These are phyloP conservation scores for Aspergillus quadrilineatus DNA, from an alignment of 2,329 filamentous ascomycete species.

Conservation along the genomic window DNA sequence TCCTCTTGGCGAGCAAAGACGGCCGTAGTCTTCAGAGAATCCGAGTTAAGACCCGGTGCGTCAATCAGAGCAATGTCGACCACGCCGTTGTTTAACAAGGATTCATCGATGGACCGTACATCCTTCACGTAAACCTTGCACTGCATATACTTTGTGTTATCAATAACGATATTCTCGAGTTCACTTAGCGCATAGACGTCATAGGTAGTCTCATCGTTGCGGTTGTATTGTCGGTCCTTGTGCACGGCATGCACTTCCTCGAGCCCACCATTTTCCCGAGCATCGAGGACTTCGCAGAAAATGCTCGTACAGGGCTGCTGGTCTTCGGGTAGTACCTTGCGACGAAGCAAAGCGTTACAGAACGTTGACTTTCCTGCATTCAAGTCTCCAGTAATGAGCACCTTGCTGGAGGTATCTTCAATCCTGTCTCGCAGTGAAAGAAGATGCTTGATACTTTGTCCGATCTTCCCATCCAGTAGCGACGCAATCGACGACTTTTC, in stretches of 20 bases:
- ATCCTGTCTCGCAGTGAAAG: constrained; percentile 85
- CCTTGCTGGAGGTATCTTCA: constrained; percentile 95
- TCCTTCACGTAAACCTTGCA: constrained; percentile 98
- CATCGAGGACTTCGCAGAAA: constrained; percentile 95
- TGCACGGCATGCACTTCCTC: constrained; percentile 97
- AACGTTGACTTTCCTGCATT: constrained; percentile 99
- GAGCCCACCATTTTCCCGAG: constrained; percentile 81
- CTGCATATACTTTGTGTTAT: constrained; percentile 84
- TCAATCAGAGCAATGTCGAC: constrained; percentile 98
- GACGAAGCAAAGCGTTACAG: constrained; percentile 90
- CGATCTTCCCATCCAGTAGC: constrained; percentile 88
- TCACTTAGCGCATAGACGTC: constrained; percentile 77
- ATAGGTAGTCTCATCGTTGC: constrained; percentile 91
- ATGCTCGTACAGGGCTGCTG: constrained; percentile 98
- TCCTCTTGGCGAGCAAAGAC: constrained; percentile 97
- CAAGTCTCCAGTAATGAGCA: constrained; percentile 89
- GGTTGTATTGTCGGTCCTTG: constrained; percentile 74
- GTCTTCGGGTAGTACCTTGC: constrained; percentile 92
- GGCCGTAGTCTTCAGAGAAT: constrained; percentile 95
- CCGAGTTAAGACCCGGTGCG: constrained; percentile 89
- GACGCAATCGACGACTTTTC: constrained; percentile 90
- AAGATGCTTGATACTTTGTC: constrained; percentile 88
- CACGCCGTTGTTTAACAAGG: constrained; percentile 92
- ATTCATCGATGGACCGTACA: constrained; percentile 83
- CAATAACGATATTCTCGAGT: constrained; percentile 83